phyloP scores from a whole-genome alignment of 2,329 filamentous ascomycete species.

The Colletotrichum orbiculare region DNA sequence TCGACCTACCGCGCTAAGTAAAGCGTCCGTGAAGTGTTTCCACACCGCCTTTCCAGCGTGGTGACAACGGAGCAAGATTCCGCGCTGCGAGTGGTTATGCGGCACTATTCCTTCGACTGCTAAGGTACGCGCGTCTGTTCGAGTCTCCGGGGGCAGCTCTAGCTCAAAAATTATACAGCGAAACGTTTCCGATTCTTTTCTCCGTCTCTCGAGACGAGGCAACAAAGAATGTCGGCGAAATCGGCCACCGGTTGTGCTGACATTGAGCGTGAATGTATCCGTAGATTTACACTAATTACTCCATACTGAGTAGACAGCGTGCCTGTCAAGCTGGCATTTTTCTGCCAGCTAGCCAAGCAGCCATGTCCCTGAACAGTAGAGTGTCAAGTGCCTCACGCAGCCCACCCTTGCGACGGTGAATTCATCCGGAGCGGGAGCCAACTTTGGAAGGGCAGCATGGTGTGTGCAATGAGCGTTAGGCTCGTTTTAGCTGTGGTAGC shows the following conservation, averaged over 20 bases:
- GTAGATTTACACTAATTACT: neutral
- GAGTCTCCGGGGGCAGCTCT: neutral
- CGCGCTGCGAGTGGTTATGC: neutral
- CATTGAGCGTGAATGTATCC: slow-evolving; percentile 6
- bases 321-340: slow-evolving; percentile 2
- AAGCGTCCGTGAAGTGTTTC: slow-evolving; percentile 18
- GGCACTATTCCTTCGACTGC: no score
- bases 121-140: no score
- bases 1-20: slow-evolving; percentile 7
- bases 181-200: slow-evolving; percentile 1
- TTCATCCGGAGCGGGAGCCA: slow-evolving; percentile 35
- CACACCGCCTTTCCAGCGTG: slow-evolving; percentile 30
- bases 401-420: slow-evolving; percentile 35
- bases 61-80: neutral
- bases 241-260: neutral
- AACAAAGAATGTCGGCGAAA: neutral
- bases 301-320: slow-evolving; percentile 8
- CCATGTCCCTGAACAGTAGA: slow-evolving; percentile 33
- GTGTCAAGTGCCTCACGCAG: slow-evolving; percentile 32
- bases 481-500: slow-evolving; percentile 33
- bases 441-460: slow-evolving; percentile 27
- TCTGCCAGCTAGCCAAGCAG: slow-evolving; percentile 24
- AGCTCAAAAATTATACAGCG: neutral
- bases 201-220: neutral
- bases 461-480: slow-evolving; percentile 29